Base-by-base conservation (phyloP, 140 eudicot species). In the Oenanthe javanica region DNA sequence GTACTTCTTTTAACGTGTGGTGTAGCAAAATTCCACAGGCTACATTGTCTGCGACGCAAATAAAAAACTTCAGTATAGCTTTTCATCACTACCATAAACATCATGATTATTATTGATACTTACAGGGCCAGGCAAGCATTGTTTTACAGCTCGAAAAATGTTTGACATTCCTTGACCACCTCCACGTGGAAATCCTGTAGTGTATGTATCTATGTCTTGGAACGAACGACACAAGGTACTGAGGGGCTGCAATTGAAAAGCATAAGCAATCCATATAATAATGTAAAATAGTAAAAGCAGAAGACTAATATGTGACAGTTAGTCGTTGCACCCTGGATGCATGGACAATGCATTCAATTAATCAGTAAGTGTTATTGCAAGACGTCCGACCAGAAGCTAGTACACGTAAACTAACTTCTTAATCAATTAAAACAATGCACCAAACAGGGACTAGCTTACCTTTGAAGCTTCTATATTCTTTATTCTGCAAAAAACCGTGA, bases 101-200 rank as follows among this genome's bases (percentile, higher is more conserved):
- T 45, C 75, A 77, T 3, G 43, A 81, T 59, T n/a, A 55, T 25
- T 31, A 72, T 25, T n/a, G 18, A 79, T 77, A 83, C 96, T 88
- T 88, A 93, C 97, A n/a, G 98, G 94, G 73, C 98, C 98, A 76
- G 97, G 98, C 75, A 94, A 81, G 88, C 96, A 90, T 46, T 90
- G 97, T 79, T 89, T 92, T 61, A 87, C 97, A 77, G 91, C 91
- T 85, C 96, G 91, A 54, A 94, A 94, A 36, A 90, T 87, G 86
- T 90, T 86, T 61, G 91, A 78, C 75, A 76, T 73, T 48, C 97
- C 98, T 69, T 87, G 82, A 85, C 86, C 84, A 85, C 84, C 86
- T 15, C 98, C 98, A 77, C 97, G 91, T 67, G 98, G 96, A 80
- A 94, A 90, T 46, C 98, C 98, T 14, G 93, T 94, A 2, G 97